Base-by-base conservation (phyloP, 768 basidiomycete genomes). In the Hericium alpestre region DNA sequence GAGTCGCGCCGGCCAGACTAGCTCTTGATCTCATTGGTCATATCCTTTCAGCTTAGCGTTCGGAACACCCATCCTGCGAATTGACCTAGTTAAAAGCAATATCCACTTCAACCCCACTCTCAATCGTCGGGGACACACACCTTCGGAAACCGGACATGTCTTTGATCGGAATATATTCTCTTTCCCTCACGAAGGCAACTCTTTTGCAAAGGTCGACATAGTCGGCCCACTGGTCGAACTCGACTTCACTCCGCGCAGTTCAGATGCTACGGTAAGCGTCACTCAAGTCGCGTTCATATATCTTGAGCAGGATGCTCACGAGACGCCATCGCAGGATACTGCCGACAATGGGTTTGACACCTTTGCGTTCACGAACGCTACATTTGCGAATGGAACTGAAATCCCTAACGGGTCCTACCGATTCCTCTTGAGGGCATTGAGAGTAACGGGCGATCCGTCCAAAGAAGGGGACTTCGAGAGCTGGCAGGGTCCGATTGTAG, bases 211-310 rank as follows among this genome's bases (percentile, higher is more conserved):
- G 57, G 63, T 67, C 25, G 62, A 56, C 56, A 66, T 76, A 39
- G 18, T 83, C 18, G 83, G 83, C 13, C 67, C 76, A 16, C 62
- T 86, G 4, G 70, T 69, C 37, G 76, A 80, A 56, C 63, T 72
- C 12, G 72, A 76, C 56, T 82, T 74, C 65, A 62, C 76, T 41
- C 66, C 76, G 11, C 73, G 83, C 41, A 79, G 78, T 64, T 78
- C 66, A 25, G 74, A 46, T 46, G 43, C 43, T 51, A 37, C 50
- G 27, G 25, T 51, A 37, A 50, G 15, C 25, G 16, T 1, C 11
- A 7, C 23, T 18, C 13, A 16, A 1, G 32, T n/a, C 22, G 10
- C 25, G 25, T 25, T 23, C 5, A 7, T 51, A 15, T 11, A 46
- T 46, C n/a, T 2, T n/a, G 41, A 46, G n/a, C n/a, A 15, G 9